phyloP scores from a whole-genome alignment of 169 alveolate genomes.

The Eimeria maxima region DNA sequence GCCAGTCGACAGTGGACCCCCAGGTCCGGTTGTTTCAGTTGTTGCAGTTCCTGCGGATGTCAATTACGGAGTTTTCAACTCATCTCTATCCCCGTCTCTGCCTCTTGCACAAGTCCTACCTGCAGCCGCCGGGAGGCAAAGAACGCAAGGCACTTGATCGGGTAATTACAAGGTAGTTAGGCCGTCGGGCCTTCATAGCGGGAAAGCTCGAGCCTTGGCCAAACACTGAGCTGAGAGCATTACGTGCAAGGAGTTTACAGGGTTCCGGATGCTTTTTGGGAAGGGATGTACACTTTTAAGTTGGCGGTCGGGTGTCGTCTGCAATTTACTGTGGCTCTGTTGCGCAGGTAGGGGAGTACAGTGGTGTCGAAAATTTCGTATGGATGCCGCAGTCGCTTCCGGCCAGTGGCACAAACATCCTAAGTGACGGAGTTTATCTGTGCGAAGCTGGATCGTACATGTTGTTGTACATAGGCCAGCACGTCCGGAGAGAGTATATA shows the following conservation, averaged over 20 bases:
- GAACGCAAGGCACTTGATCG: conserved; percentile 80
- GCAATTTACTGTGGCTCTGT: background rate
- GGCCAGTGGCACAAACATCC: conserved; percentile 87
- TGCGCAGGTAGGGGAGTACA: conserved; percentile 76
- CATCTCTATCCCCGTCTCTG: conserved; percentile 84
- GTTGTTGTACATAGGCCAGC: conserved; percentile 90
- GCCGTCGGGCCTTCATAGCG: background rate
- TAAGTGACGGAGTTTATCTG: conserved; percentile 91
- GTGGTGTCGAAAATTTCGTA: conserved; percentile 77
- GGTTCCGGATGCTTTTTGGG: background rate
- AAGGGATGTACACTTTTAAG: background rate
- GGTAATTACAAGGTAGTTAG: background rate
- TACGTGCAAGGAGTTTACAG: background rate
- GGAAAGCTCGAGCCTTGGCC: background rate
- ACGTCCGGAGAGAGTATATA: conserved; percentile 79
- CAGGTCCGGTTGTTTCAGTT: conserved; percentile 83
- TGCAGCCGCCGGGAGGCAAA: conserved; percentile 51
- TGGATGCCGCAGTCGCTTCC: conserved; percentile 85
- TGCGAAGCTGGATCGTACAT: conserved; percentile 90
- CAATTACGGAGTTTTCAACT: conserved; percentile 59
- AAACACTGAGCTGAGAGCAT: background rate
- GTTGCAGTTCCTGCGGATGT: conserved; percentile 81
- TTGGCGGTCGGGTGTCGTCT: background rate
- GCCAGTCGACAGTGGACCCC: conserved; percentile 78
- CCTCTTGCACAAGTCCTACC: conserved; percentile 85